These are phyloP conservation scores for Quercus suber DNA, from an alignment of 306 rosid genomes.

Conservation along the genomic window DNA sequence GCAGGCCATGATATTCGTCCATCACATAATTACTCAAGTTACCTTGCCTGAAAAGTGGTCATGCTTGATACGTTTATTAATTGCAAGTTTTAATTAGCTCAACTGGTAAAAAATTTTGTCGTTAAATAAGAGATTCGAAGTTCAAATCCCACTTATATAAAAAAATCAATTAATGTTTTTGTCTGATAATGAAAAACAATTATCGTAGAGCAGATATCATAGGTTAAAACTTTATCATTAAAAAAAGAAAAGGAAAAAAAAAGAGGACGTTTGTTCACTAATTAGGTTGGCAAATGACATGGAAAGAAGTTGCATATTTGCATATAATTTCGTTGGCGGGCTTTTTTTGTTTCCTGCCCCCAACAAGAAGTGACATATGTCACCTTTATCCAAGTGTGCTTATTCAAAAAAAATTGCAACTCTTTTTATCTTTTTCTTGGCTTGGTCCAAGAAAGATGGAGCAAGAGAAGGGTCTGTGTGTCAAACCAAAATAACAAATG, in stretches of 20 bases:
- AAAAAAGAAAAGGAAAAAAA: no score
- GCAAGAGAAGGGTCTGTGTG: slow-evolving; percentile 24
- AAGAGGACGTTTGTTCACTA: background rate
- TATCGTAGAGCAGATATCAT: rapidly evolving
- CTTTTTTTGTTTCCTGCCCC: background rate
- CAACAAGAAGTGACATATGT: slow-evolving; percentile 24
- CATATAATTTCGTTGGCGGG: slow-evolving; percentile 16
- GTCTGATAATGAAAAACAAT: no score
- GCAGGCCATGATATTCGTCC: slow-evolving; percentile 22
- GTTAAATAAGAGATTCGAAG: no score
- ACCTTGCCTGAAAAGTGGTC: slow-evolving; percentile 26
- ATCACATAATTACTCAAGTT: slow-evolving; percentile 19
- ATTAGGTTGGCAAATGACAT: slow-evolving; percentile 8
- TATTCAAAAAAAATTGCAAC: background rate
- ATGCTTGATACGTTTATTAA: background rate
- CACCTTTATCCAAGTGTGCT: background rate
- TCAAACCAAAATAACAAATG: slow-evolving; percentile 15
- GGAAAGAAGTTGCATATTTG: slow-evolving; percentile 5
- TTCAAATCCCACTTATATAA: no score
- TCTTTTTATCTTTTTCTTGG: slow-evolving; percentile 1
- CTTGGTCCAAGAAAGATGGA: slow-evolving; percentile 48
- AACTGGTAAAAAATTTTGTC: no score
- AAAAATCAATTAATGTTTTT: no score
- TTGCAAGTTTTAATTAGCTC: background rate
- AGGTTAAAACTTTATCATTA: no score